Evolutionary conservation across 371 early-diverging fungal genomes (phyloP).

Genomic region (Syncephalastrum racemosum): DNA sequence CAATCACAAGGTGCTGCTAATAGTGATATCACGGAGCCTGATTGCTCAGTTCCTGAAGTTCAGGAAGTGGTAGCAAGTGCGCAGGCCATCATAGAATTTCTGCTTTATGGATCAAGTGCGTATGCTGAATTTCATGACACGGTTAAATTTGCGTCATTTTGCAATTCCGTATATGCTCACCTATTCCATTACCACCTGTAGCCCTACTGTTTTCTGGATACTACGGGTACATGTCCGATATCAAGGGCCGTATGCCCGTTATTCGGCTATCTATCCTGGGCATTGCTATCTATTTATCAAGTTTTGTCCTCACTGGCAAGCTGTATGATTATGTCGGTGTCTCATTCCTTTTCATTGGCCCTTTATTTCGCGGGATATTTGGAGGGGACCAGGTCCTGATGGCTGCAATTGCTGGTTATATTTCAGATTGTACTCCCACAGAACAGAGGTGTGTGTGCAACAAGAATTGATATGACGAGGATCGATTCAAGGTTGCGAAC

Average conservation of each 20-base stretch:
- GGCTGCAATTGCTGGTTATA: conserved; percentile 40
- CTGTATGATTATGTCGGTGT: conserved; percentile 32
- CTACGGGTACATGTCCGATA: conserved; percentile 46
- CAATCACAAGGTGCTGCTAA: conserved; percentile 29
- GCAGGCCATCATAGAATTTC: conserved; percentile 30
- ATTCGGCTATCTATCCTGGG: conserved; percentile 28
- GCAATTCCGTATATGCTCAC: neutral
- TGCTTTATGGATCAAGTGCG: conserved; percentile 32
- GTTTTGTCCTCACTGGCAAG: conserved; percentile 22
- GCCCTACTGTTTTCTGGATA: conserved; percentile 36
- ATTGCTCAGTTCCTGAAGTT: conserved; percentile 46
- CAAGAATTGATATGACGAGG: no score
- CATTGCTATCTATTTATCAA: conserved; percentile 14
- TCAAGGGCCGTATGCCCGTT: conserved; percentile 33
- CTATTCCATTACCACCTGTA: conserved; percentile 6
- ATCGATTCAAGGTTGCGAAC: no score
- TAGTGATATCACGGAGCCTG: conserved; percentile 1
- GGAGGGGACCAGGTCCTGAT: conserved; percentile 35
- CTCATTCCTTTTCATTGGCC: conserved; percentile 29
- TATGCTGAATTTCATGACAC: neutral
- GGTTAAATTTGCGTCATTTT: neutral
- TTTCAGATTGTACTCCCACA: conserved; percentile 41
- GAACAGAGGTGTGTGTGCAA: conserved; percentile 19
- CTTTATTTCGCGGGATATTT: conserved; percentile 37
- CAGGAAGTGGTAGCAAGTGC: conserved; percentile 37